These are phyloP conservation scores for Acacia confusa DNA, from an alignment of 306 rosid species.

Conservation along the genomic window DNA sequence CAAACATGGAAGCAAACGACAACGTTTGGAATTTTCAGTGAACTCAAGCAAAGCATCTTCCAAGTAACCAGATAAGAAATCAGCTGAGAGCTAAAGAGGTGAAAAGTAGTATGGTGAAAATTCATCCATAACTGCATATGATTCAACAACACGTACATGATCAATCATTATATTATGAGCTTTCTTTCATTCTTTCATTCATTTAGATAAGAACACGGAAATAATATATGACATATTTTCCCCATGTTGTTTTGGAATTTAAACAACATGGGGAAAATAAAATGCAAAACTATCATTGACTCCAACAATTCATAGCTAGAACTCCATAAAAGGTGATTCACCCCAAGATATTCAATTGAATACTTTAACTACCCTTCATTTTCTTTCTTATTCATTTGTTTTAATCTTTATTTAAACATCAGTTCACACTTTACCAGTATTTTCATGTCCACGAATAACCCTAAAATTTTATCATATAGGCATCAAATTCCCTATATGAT, in stretches of 20 bases:
- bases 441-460: not conserved
- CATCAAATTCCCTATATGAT: not conserved
- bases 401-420: not conserved
- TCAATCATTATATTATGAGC: conserved; percentile 38
- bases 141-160: not conserved
- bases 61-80: conserved; percentile 79
- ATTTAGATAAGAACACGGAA: not conserved
- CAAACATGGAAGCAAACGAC: conserved; percentile 54
- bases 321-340: not conserved
- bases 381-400: not conserved
- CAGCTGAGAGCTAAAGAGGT: conserved; percentile 47
- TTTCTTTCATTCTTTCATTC: not conserved
- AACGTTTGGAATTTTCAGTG: conserved; percentile 60
- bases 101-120: conserved; percentile 39
- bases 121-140: conserved; percentile 57
- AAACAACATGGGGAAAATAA: not conserved
- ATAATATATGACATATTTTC: too few species aligned
- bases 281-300: conserved; percentile 13
- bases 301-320: not conserved
- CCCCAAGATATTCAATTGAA: conserved; percentile 6
- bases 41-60: conserved; percentile 88
- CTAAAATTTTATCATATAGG: not conserved
- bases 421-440: not conserved
- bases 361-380: not conserved
- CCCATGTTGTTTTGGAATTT: conserved; percentile 7